Conservation (phyloP, 2,329 filamentous ascomycete genomes). For the Cordyceps pruinosa region DNA sequence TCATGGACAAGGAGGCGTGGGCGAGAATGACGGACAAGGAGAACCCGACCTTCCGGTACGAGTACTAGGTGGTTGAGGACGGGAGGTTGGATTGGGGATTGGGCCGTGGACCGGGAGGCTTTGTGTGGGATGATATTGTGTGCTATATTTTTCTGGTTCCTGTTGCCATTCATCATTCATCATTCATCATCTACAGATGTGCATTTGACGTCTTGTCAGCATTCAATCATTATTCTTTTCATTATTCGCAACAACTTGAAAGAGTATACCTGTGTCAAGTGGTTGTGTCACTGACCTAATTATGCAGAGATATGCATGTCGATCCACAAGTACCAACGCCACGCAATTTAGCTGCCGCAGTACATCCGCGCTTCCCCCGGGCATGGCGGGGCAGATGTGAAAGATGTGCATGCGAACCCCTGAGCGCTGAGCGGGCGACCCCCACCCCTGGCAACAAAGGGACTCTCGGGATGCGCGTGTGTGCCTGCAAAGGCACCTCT, state of each 20-base stretch:
- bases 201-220: background rate
- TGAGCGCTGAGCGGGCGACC: background rate
- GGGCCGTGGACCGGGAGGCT: background rate
- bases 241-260: background rate
- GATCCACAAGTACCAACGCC: background rate
- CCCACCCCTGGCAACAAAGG: background rate
- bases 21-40: slow-evolving; percentile 48
- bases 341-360: background rate
- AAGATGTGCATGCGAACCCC: too few species aligned
- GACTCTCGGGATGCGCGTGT: slow-evolving; percentile 4
- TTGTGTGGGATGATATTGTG: background rate
- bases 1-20: slow-evolving; percentile 37
- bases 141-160: background rate
- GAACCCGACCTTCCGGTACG: slow-evolving; percentile 51
- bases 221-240: background rate
- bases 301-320: too few species aligned
- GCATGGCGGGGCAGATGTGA: too few species aligned
- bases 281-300: too few species aligned
- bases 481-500: too few species aligned
- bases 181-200: background rate
- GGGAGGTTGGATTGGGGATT: background rate
- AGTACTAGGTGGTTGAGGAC: slow-evolving; percentile 26
- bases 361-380: background rate
- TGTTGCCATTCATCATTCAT: background rate
- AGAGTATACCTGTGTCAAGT: too few species aligned